A percentile compares a stretch with the other conserved stretches of the same genome.
Conservation (phyloP, 2,329 filamentous ascomycete genomes). For the Fusarium palustre region DNA sequence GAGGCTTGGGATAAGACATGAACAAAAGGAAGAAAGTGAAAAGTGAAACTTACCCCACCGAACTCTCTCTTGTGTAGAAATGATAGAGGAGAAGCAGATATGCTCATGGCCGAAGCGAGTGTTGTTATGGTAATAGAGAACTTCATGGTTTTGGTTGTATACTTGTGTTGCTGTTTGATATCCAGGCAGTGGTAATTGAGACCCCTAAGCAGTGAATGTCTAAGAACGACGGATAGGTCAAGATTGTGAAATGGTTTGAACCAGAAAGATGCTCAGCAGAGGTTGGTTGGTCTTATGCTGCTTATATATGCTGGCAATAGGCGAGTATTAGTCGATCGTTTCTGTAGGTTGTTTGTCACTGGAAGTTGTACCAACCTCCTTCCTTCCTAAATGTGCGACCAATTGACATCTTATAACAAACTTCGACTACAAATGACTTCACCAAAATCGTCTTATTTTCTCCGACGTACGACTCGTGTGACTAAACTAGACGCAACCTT, state of each 20-base stretch:
- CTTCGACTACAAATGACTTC: slow-evolving; percentile 26
- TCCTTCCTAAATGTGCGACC: slow-evolving; percentile 19
- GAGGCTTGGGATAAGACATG: neutral
- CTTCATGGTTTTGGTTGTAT: slow-evolving; percentile 48
- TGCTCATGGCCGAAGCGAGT: slow-evolving; percentile 38
- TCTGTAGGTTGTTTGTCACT: neutral
- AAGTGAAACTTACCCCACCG: slow-evolving; percentile 58
- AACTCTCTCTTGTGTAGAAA: slow-evolving; percentile 54
- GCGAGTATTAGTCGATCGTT: neutral
- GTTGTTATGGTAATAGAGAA: slow-evolving; percentile 39
- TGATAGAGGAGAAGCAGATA: slow-evolving; percentile 47
- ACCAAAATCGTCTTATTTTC: neutral
- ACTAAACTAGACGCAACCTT: slow-evolving; percentile 12
- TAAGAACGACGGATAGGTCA: slow-evolving; percentile 1
- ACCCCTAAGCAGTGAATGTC: slow-evolving; percentile 5
- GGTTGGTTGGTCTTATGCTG: slow-evolving; percentile 35
- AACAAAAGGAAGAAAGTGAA: neutral
- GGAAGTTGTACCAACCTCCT: slow-evolving; percentile 36
- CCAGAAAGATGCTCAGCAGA: slow-evolving; percentile 21
- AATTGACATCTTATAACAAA: slow-evolving; percentile 41
- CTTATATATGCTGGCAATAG: neutral
- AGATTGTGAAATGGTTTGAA: slow-evolving; percentile 13
- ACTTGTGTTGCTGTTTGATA: neutral
- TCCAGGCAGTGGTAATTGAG: neutral
- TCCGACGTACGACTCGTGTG: slow-evolving; percentile 6